A percentile compares a stretch with the other conserved stretches of the same genome.
These are phyloP conservation scores for Bimuria novae-zelandiae DNA, from an alignment of 2,329 filamentous ascomycete species.

Conservation along the genomic window DNA sequence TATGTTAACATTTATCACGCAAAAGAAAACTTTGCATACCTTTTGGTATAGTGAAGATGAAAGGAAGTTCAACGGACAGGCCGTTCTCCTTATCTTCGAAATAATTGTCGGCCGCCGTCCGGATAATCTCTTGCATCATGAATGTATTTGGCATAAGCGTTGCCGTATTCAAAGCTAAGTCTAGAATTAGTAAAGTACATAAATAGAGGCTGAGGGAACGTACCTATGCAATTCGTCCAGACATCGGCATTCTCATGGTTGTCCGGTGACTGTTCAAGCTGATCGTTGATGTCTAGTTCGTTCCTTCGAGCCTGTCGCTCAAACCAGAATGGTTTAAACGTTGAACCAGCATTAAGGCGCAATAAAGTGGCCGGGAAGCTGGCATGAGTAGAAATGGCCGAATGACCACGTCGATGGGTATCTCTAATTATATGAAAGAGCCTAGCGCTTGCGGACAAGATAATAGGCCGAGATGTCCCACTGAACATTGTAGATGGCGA, in stretches of 20 bases:
- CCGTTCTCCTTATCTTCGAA: conserved; percentile 13
- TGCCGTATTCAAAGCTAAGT: conserved; percentile 8
- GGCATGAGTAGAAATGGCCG: not conserved
- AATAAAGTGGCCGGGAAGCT: conserved; percentile 7
- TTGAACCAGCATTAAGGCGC: conserved; percentile 13
- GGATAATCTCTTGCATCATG: conserved; percentile 17
- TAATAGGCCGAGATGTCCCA: too few species aligned
- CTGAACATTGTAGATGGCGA: too few species aligned
- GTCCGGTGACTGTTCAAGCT: not conserved
- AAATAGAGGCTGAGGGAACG: not conserved
- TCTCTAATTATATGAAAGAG: too few species aligned
- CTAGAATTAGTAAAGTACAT: not conserved
- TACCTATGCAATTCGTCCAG: conserved; percentile 9
- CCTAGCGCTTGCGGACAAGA: too few species aligned
- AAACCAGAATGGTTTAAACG: conserved; percentile 6
- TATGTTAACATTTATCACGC: not conserved
- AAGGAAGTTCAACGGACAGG: conserved; percentile 11
- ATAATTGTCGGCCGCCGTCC: conserved; percentile 11
- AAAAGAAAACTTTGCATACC: conserved; percentile 1
- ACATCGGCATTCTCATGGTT: not conserved
- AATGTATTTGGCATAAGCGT: conserved; percentile 15
- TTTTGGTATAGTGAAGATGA: conserved; percentile 17
- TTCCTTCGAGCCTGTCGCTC: not conserved
- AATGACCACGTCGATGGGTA: not conserved
- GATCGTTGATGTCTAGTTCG: not conserved